phyloP scores from a whole-genome alignment of 768 basidiomycete species.

The Rhizopogon salebrosus region DNA sequence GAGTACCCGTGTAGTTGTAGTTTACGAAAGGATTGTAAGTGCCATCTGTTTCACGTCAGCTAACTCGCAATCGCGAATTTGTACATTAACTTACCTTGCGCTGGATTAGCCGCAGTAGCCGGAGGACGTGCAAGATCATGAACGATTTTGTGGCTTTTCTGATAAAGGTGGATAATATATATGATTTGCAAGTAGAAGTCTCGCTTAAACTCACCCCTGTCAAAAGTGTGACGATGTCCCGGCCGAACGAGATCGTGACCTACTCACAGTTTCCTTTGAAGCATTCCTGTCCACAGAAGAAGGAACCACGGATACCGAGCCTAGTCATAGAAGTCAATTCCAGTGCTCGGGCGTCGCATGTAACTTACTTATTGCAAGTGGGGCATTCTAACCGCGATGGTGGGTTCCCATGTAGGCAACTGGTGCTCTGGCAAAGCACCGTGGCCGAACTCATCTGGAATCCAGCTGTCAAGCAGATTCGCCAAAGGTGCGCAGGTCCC shows the following conservation, averaged over 20 bases:
- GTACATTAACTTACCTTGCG: not conserved
- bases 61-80: not conserved
- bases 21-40: conserved; percentile 76
- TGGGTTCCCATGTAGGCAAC: conserved; percentile 77
- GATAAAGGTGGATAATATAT: conserved; percentile 1
- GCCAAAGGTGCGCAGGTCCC: no score
- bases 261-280: conserved; percentile 91
- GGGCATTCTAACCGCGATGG: conserved; percentile 88
- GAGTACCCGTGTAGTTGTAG: conserved; percentile 71
- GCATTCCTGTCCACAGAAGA: conserved; percentile 93
- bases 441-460: conserved; percentile 34
- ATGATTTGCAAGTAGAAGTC: not conserved
- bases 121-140: conserved; percentile 54
- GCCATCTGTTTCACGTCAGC: conserved; percentile 46
- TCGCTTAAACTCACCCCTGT: conserved; percentile 20
- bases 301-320: conserved; percentile 76
- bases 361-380: conserved; percentile 79
- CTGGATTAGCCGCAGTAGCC: conserved; percentile 3
- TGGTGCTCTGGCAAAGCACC: conserved; percentile 58
- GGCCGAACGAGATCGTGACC: not conserved
- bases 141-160: conserved; percentile 82
- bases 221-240: not conserved
- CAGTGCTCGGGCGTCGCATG: conserved; percentile 1
- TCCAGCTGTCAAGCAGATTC: not conserved
- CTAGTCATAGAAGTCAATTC: conserved; percentile 32